These are phyloP conservation scores for Malassezia brasiliensis DNA, from an alignment of 1,284 basidiomycete genomes.

Conservation along the genomic window DNA sequence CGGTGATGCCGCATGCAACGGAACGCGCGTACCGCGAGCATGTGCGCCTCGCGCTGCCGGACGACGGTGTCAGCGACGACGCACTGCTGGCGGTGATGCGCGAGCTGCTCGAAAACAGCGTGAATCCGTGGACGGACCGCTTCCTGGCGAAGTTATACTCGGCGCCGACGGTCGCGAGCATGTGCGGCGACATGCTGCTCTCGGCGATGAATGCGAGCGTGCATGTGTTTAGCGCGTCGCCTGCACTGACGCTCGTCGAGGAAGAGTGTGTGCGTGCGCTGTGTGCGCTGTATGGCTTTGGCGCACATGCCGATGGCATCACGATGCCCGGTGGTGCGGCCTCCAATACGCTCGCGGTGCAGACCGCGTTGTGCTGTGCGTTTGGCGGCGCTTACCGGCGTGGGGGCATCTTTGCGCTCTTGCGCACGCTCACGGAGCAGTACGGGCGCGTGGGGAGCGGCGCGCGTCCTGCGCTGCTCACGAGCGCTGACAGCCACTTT, in stretches of 20 bases:
- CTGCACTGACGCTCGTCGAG: constrained; percentile 47
- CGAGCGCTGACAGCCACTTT: constrained; percentile 48
- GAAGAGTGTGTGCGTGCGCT: constrained; percentile 32
- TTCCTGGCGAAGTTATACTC: constrained; percentile 49
- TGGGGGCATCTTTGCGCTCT: constrained; percentile 38
- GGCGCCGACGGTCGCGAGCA: constrained; percentile 48
- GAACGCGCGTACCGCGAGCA: constrained; percentile 5
- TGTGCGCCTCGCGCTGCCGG: constrained; percentile 15
- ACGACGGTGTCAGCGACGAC: constrained; percentile 2
- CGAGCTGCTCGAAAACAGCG: constrained; percentile 30
- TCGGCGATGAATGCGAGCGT: constrained; percentile 50
- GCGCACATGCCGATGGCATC: constrained; percentile 26
- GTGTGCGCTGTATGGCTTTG: constrained; percentile 32
- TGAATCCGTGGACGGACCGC: constrained; percentile 42
- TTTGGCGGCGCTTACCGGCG: constrained; percentile 44
- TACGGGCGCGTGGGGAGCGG: constrained; percentile 15
- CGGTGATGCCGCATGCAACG: constrained; percentile 24
- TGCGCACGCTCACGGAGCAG: constrained; percentile 13
- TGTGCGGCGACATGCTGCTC: constrained; percentile 48
- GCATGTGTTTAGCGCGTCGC: constrained; percentile 50
- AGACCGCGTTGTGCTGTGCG: constrained; percentile 48
- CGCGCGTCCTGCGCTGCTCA: constrained; percentile 46
- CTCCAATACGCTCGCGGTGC: constrained; percentile 48
- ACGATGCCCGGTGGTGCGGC: constrained; percentile 50
- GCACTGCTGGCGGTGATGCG: constrained; percentile 23